Percentiles rank a stretch among this genome's conserved stretches.
Evolutionary conservation across 371 early-diverging fungal genomes (phyloP).

Genomic region (Mortierella sp.): DNA sequence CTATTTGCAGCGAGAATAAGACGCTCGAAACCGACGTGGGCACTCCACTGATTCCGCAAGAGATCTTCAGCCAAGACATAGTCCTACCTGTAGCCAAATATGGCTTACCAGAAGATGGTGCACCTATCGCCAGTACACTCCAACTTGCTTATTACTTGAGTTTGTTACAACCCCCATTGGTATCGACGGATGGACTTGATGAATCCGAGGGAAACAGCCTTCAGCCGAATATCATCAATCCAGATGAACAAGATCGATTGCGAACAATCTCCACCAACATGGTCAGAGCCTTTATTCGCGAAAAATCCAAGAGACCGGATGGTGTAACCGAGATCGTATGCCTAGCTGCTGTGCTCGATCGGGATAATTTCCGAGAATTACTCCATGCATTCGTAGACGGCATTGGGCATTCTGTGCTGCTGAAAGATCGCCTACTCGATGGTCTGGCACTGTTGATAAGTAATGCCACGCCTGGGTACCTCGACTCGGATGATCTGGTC

Average conservation of each 20-base stretch:
- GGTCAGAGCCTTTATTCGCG: conserved; percentile 2
- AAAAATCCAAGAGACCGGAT: background rate
- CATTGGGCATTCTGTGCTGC: background rate
- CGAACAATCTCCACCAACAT: background rate
- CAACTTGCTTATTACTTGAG: too few species aligned
- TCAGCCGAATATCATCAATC: background rate
- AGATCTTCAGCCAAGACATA: too few species aligned
- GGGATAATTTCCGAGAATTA: background rate
- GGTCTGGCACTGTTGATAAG: conserved; percentile 14
- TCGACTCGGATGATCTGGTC: conserved; percentile 15
- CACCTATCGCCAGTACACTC: too few species aligned
- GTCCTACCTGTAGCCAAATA: too few species aligned
- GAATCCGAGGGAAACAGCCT: background rate
- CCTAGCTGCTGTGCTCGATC: conserved; percentile 8
- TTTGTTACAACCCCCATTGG: background rate
- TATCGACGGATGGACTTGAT: background rate
- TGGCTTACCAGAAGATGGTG: too few species aligned
- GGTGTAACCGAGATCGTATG: conserved; percentile 3
- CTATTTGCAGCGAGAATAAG: too few species aligned
- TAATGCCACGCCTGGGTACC: background rate
- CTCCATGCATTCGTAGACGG: background rate
- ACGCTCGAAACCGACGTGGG: too few species aligned
- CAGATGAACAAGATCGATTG: conserved; percentile 13
- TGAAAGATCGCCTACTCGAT: conserved; percentile 4
- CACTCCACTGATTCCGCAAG: too few species aligned